Conservation (phyloP, 441 rosid genomes). For the Bocquillonia castaneifolia region DNA sequence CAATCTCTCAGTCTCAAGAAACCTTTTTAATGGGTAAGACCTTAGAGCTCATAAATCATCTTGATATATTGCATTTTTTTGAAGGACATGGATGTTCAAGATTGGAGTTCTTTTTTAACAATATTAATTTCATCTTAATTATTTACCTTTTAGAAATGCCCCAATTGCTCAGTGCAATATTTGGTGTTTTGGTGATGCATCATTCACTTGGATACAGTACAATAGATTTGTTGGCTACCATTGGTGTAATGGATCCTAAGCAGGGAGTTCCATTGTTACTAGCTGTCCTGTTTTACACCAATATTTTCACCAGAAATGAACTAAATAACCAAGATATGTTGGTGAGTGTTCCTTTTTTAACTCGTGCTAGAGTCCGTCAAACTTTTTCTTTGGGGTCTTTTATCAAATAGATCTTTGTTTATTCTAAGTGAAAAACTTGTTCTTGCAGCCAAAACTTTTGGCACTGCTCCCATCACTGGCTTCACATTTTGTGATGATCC, state of each 20-base stretch:
- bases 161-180: conserved; percentile 54
- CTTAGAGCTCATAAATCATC: conserved; percentile 1
- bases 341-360: conserved; percentile 45
- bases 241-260: conserved; percentile 60
- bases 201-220: conserved; percentile 51
- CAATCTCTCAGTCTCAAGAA: conserved; percentile 40
- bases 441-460: conserved; percentile 72
- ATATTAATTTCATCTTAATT: conserved; percentile 5
- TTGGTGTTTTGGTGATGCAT: conserved; percentile 70
- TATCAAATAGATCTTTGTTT: conserved; percentile 2
- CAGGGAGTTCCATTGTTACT: conserved; percentile 74
- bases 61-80: conserved; percentile 4
- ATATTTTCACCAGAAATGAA: conserved; percentile 57
- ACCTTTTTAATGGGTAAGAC: conserved; percentile 35
- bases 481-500: conserved; percentile 76
- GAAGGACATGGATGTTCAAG: background rate
- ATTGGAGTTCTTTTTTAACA: conserved; percentile 6
- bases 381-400: conserved; percentile 18
- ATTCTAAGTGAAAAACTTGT: conserved; percentile 11
- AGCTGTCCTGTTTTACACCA: conserved; percentile 64
- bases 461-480: conserved; percentile 85
- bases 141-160: conserved; percentile 47
- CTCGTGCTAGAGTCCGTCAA: conserved; percentile 13
- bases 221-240: conserved; percentile 53
- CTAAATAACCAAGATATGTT: conserved; percentile 35